Percentiles rank a stretch among this genome's conserved stretches.
Evolutionary conservation across 75 land plant genomes (phyloP).

Genomic region (Cunninghamia lanceolata): DNA sequence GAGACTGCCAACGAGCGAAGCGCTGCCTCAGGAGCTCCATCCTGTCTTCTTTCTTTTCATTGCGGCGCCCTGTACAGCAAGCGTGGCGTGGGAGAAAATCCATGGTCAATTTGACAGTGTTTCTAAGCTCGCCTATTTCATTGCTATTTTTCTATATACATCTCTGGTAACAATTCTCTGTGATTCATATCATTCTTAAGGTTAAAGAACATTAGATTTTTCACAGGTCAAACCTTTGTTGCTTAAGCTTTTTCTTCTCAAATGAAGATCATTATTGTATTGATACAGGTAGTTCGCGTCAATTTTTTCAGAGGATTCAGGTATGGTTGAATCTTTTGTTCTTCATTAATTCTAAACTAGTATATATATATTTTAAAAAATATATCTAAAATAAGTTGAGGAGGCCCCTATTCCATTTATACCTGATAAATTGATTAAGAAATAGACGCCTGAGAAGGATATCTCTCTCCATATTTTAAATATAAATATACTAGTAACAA

Average conservation of each 20-base stretch:
- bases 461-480: too few relatives aligned
- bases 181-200: not conserved
- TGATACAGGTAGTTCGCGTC: conserved; percentile 63
- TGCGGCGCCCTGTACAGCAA: conserved; percentile 88
- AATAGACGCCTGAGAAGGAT: too few relatives aligned
- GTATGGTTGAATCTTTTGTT: conserved; percentile 17
- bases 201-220: too few relatives aligned
- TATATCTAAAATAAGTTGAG: too few relatives aligned
- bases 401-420: too few relatives aligned
- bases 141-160: conserved; percentile 79
- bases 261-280: not conserved
- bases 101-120: conserved; percentile 64
- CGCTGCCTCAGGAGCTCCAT: conserved; percentile 88
- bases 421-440: too few relatives aligned
- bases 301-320: conserved; percentile 91
- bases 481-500: too few relatives aligned
- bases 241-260: too few relatives aligned
- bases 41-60: conserved; percentile 93
- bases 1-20: conserved; percentile 78
- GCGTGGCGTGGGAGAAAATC: conserved; percentile 78
- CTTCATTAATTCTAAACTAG: too few relatives aligned
- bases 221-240: too few relatives aligned
- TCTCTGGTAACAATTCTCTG: conserved; percentile 37
- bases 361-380: too few relatives aligned
- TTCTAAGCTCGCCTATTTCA: conserved; percentile 68